phyloP scores from a whole-genome alignment of 192 early-diverging fungal genomes.

The Umbelopsis ramanniana region DNA sequence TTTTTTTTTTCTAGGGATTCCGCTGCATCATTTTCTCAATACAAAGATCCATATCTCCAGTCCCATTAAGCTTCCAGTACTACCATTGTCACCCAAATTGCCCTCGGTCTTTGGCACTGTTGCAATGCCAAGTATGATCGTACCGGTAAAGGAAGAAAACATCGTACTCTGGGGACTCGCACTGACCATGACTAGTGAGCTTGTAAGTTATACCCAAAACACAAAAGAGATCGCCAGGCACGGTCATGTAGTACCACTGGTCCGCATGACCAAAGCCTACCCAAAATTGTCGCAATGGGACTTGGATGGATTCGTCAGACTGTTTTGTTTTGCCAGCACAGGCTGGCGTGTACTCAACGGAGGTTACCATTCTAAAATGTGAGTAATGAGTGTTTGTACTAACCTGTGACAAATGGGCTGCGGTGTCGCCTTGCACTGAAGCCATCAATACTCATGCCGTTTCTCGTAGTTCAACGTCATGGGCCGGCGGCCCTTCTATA shows the following conservation, averaged over 20 bases:
- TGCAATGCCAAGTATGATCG: conserved; percentile 25
- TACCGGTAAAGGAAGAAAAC: conserved; percentile 23
- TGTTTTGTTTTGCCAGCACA: conserved; percentile 14
- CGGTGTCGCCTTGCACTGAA: not conserved
- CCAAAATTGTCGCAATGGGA: conserved; percentile 21
- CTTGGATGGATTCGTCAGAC: conserved; percentile 9
- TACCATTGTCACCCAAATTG: conserved; percentile 4
- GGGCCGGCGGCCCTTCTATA: conserved; percentile 13
- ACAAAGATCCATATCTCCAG: not conserved
- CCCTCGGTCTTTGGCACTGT: conserved; percentile 29
- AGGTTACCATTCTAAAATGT: conserved; percentile 14
- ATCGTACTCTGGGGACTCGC: conserved; percentile 36
- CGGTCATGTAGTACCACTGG: conserved; percentile 19
- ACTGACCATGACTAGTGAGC: conserved; percentile 36
- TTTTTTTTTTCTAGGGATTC: conserved; percentile 33
- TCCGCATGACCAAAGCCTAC: conserved; percentile 21
- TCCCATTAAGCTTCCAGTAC: conserved; percentile 20
- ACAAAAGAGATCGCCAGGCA: conserved; percentile 23
- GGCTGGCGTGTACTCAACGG: conserved; percentile 6
- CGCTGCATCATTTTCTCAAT: conserved; percentile 32
- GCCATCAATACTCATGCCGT: not conserved
- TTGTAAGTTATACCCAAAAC: conserved; percentile 22
- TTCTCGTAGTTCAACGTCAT: conserved; percentile 10
- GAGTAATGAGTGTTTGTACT: not conserved
- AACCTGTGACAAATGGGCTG: not conserved